Percentiles rank a stretch among this genome's conserved stretches.
These are phyloP conservation scores for Carex scoparia DNA, from an alignment of 176 grass and related monocot genomes.

Conservation along the genomic window DNA sequence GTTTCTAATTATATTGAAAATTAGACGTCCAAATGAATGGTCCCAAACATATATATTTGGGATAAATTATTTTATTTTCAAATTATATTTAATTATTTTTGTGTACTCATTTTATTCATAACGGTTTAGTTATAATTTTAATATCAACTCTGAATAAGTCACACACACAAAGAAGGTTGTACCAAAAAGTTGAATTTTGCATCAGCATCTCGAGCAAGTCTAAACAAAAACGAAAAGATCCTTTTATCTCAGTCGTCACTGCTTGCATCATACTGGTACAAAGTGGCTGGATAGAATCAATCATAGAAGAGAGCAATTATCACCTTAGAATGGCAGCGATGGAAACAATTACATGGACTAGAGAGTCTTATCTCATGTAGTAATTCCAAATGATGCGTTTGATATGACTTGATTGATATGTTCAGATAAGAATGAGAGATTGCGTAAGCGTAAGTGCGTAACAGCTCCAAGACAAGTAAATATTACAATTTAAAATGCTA, in stretches of 20 bases:
- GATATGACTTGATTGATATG: not conserved
- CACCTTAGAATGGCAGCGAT: not conserved
- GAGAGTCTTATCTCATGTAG: not conserved
- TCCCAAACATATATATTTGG: not conserved
- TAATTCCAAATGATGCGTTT: not conserved
- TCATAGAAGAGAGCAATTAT: not conserved
- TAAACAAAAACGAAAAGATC: not conserved
- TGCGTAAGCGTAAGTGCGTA: not conserved
- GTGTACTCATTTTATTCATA: not conserved
- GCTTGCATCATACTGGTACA: conserved; percentile 8
- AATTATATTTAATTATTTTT: not conserved
- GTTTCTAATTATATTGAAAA: not conserved
- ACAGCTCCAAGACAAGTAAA: not conserved
- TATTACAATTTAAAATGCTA: not conserved
- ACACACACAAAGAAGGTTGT: not conserved
- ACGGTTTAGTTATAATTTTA: not conserved
- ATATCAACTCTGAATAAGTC: too few species aligned
- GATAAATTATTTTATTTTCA: not conserved
- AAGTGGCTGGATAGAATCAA: not conserved
- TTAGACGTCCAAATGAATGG: not conserved
- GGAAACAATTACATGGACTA: not conserved
- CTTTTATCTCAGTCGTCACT: not conserved
- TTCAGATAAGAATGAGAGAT: not conserved
- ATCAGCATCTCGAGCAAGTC: not conserved
- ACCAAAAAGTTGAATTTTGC: not conserved